Evolutionary conservation across 2,329 filamentous ascomycete species (phyloP), one percentile per base, ranked within the genome.

Genomic region (Pestalotiopsis sp.): DNA sequence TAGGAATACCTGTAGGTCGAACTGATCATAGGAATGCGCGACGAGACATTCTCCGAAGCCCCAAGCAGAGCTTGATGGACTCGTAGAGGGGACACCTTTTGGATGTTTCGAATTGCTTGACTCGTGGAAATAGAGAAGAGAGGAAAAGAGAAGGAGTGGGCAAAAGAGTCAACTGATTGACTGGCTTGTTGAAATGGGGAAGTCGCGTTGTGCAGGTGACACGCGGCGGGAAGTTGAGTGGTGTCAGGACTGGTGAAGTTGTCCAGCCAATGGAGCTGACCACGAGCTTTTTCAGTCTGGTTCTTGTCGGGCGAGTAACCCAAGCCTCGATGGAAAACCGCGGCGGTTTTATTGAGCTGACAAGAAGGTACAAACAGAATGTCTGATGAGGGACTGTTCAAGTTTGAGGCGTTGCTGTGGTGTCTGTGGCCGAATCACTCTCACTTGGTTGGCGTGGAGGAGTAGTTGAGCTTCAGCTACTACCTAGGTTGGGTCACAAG

Each of bases 201-300:
- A 62, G n/a, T 62, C n/a, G 59, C 31, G 59, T 62, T 62, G 62
- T 49, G 62, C 45, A 64, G 25, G 62, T 64, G 62, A 5, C n/a
- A 49, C 58, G 25, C 31, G 20, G 25, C 58, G 25, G 25, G 31
- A 38, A 13, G 20, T 14, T 9, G n/a, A 56, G 38, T 20, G 39
- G 62, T 64, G 39, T 36, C 38, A 49, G 62, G 49, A 23, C 11
- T n/a, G 36, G 14, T 39, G 60, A 38, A 17, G 20, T 64, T 14
- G 20, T 45, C 13, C 38, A 12, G 23, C 20, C 31, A 36, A 36
- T 36, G 31, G 23, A 25, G 20, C 17, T 13, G 45, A 7, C 39
- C 45, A 64, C 12, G 17, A 52, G 39, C 39, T 52, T 31, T 52
- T 14, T 52, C 45, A 52, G 13, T 52, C 20, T 17, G 45, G 13